A percentile compares a stretch with the other conserved stretches of the same genome.
Conservation (phyloP, 352 stramenopile species). For the Phytophthora cajani region DNA sequence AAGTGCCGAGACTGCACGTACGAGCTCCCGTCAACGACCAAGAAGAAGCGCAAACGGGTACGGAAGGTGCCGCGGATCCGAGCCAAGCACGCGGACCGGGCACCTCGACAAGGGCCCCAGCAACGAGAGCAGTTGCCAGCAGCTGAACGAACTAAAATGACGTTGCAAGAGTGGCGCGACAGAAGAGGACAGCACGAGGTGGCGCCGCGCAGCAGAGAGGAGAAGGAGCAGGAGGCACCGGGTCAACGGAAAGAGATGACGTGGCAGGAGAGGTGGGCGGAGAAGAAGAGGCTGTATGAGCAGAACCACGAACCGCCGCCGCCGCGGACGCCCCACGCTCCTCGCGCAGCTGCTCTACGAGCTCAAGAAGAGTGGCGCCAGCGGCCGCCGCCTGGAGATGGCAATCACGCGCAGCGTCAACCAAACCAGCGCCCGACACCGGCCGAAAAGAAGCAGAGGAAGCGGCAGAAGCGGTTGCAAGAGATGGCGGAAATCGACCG, state of each 20-base stretch:
- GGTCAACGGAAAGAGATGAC: no score
- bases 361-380: not conserved
- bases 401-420: no score
- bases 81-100: not conserved
- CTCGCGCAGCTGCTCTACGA: not conserved
- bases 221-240: no score
- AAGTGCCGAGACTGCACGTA: not conserved
- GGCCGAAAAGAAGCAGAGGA: no score
- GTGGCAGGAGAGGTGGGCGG: no score
- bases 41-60: not conserved
- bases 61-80: not conserved
- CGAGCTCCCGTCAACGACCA: not conserved
- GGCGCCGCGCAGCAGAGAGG: no score
- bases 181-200: not conserved
- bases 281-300: not conserved
- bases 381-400: no score
- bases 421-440: no score
- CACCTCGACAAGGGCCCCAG: not conserved
- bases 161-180: not conserved
- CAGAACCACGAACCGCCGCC: not conserved
- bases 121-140: not conserved
- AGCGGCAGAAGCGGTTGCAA: no score
- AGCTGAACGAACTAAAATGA: not conserved
- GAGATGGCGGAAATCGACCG: no score
- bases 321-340: not conserved